These are phyloP conservation scores for Coffea eugenioides DNA, from an alignment of 257 asterid species.

Conservation along the genomic window DNA sequence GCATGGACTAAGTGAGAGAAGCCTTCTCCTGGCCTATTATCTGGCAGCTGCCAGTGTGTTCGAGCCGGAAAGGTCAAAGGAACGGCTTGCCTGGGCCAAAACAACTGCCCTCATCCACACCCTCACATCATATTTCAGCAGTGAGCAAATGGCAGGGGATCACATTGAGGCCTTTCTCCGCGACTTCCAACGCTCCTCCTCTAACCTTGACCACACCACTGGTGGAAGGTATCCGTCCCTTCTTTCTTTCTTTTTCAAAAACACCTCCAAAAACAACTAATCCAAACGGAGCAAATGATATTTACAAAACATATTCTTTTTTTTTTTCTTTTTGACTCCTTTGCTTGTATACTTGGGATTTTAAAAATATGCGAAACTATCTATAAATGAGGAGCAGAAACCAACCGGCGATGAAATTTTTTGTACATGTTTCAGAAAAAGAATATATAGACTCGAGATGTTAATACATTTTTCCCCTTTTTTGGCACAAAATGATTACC, in stretches of 20 bases:
- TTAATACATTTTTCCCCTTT: no score
- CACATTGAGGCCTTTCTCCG: constrained; percentile 38
- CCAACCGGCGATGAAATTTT: no score
- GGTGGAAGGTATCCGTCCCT: constrained; percentile 38
- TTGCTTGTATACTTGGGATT: no score
- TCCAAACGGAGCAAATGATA: no score
- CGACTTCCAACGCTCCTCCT: constrained; percentile 36
- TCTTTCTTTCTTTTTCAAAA: background rate
- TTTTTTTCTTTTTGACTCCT: no score
- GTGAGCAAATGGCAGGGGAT: constrained; percentile 22
- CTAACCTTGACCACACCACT: constrained; percentile 21
- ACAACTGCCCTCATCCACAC: constrained; percentile 54
- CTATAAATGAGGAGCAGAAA: no score
- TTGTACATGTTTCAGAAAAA: no score
- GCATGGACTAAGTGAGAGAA: constrained; percentile 43
- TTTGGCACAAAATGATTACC: no score
- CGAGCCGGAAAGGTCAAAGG: constrained; percentile 58
- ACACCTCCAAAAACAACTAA: no score
- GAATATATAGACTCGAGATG: no score
- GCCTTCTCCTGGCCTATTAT: constrained; percentile 38
- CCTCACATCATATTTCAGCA: constrained; percentile 28
- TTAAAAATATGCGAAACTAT: no score
- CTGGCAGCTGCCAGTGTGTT: constrained; percentile 55
- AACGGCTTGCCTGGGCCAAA: constrained; percentile 77
- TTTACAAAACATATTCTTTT: no score